These are phyloP conservation scores for Trypanosomatidae sp. DNA, from an alignment of 208 protist genomes.

Conservation along the genomic window DNA sequence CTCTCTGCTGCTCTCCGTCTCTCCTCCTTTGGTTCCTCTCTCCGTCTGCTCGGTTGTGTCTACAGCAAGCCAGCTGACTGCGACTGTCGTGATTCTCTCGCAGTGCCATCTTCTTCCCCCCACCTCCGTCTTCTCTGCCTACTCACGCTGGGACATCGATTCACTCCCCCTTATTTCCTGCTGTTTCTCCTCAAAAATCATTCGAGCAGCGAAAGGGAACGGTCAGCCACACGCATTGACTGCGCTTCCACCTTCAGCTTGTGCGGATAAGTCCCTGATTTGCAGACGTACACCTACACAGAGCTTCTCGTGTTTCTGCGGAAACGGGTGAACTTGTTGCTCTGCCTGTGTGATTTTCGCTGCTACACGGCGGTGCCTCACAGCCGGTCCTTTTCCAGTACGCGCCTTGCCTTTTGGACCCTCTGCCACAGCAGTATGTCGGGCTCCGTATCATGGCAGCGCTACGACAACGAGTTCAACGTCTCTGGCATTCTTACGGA, in stretches of 20 bases:
- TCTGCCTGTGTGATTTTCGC: no score
- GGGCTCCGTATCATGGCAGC: constrained; percentile 62
- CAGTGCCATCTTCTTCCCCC: background rate
- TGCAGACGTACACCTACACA: background rate
- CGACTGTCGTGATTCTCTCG: background rate
- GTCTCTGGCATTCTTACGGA: constrained; percentile 72
- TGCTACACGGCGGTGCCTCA: background rate
- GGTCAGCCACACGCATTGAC: background rate
- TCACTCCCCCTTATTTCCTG: background rate
- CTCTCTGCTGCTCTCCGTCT: background rate
- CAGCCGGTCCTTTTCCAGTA: background rate
- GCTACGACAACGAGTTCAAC: constrained; percentile 72
- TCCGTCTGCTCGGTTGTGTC: background rate
- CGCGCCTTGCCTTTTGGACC: background rate
- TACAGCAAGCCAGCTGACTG: background rate
- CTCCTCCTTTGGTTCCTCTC: background rate
- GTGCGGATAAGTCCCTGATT: background rate
- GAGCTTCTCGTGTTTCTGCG: background rate
- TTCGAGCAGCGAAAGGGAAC: background rate
- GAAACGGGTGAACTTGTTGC: background rate
- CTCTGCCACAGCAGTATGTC: constrained; percentile 4
- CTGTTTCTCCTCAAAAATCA: background rate
- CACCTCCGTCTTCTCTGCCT: background rate
- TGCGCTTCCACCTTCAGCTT: background rate
- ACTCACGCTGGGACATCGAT: background rate